Percentiles rank a stretch among this genome's conserved stretches.
Conservation (phyloP, 164 flowering plant genomes). For the Liriodendron chinense region DNA sequence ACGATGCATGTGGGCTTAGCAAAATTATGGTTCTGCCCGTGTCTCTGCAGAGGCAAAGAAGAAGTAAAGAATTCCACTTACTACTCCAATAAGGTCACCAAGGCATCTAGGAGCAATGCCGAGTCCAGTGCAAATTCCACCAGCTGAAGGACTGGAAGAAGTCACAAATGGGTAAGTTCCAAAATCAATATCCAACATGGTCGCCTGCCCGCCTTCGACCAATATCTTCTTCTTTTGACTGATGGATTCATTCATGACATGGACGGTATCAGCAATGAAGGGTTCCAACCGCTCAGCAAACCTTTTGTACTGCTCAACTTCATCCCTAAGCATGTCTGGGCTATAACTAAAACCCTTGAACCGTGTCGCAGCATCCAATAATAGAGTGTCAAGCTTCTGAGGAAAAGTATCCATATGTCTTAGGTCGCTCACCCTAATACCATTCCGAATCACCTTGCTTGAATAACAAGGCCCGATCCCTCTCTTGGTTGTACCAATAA, state of each 20-base stretch:
- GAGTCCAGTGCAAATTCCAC: constrained; percentile 97
- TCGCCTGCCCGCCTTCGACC: constrained; percentile 99
- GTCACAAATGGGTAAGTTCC: constrained; percentile 98
- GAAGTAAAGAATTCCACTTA: constrained; percentile 29
- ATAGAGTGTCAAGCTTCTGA: constrained; percentile 79
- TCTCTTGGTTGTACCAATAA: constrained; percentile 93
- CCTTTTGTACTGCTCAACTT: constrained; percentile 78
- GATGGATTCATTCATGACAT: constrained; percentile 75
- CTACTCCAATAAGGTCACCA: constrained; percentile 94
- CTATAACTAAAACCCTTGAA: constrained; percentile 62
- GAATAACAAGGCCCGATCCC: constrained; percentile 96
- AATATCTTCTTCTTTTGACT: constrained; percentile 68
- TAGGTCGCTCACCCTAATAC: constrained; percentile 85
- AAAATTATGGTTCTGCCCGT: too few relatives aligned
- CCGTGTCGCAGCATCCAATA: constrained; percentile 81
- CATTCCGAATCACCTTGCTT: constrained; percentile 83
- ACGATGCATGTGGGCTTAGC: too few relatives aligned
- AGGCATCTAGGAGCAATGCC: constrained; percentile 88
- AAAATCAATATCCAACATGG: constrained; percentile 96
- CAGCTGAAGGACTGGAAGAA: constrained; percentile 97
- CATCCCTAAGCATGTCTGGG: constrained; percentile 70
- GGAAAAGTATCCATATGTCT: constrained; percentile 95
- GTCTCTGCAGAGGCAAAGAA: neutral
- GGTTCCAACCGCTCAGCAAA: constrained; percentile 91
- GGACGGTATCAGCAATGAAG: constrained; percentile 81